phyloP scores from a whole-genome alignment of 1,139 yeast genomes.

The Hemisphaericaspora xylanilytica region DNA sequence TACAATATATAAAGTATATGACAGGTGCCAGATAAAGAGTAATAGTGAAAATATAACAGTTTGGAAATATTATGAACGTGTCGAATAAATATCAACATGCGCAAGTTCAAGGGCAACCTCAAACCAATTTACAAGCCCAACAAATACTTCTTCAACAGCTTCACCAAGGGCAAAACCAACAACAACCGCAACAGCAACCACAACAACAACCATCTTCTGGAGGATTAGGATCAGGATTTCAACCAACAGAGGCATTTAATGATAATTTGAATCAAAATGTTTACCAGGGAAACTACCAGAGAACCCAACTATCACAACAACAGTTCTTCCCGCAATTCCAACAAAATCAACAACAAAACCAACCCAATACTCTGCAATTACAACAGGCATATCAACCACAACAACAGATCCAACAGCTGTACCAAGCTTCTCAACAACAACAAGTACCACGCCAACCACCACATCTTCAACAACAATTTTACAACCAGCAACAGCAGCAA shows the following conservation, averaged over 20 bases:
- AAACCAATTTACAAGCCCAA: conserved; percentile 40
- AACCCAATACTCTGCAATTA: conserved; percentile 28
- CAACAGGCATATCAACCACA: conserved; percentile 28
- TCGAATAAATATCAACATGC: conserved; percentile 32
- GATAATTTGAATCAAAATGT: conserved; percentile 35
- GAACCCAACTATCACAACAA: conserved; percentile 27
- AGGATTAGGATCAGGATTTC: conserved; percentile 22
- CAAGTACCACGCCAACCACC: conserved; percentile 25
- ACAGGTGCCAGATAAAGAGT: neutral
- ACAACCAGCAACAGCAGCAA: conserved; percentile 20
- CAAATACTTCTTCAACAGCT: conserved; percentile 46
- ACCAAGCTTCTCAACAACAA: conserved; percentile 16
- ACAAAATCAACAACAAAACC: conserved; percentile 26
- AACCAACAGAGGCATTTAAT: conserved; percentile 23
- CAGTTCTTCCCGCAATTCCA: conserved; percentile 25
- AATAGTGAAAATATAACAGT: neutral
- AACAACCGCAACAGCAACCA: conserved; percentile 16
- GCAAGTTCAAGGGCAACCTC: conserved; percentile 30
- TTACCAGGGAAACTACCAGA: conserved; percentile 29
- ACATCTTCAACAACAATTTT: conserved; percentile 22
- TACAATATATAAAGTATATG: neutral
- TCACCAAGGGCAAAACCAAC: conserved; percentile 36
- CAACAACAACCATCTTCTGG: conserved; percentile 14
- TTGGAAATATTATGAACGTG: conserved; percentile 13
- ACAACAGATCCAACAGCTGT: conserved; percentile 21